Evolutionary conservation across 2,329 filamentous ascomycete genomes (phyloP), one percentile per base, ranked within the genome.

Genomic region (Helotiales sp.): DNA sequence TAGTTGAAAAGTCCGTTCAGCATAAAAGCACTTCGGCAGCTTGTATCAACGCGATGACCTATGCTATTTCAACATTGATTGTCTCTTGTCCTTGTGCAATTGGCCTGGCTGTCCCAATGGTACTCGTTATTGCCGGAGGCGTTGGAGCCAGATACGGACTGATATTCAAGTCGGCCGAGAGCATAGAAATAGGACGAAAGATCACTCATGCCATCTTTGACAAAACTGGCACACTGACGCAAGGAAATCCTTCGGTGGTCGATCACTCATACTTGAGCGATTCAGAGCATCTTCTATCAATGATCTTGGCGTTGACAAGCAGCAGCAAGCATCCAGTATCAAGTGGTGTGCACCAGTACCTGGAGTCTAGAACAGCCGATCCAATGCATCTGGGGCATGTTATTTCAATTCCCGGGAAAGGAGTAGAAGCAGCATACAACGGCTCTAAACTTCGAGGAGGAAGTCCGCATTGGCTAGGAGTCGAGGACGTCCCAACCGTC

Each of bases 61-160:
- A 92, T 67, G 83, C 87, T 1, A 92, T 95, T 64, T 85, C 91
- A 0, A 89, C 91, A 0, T 73, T 67, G 8, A 88, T 91, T 17
- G 87, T 95, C 0, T 93, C 91, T 0, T 96, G 92, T 70, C 92
- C 92, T 0, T 95, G 92, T 64, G 92, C 91, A 0, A 87, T 96
- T 52, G 91, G 91, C 0, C 82, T 89, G 1, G 82, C 83, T 0
- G 85, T 88, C 84, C 92, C 92, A 0, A 93, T 94, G 89, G 91
- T 94, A 0, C n/a, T 93, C 13, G 86, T 93, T 0, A 88, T 94
- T 52, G 86, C 88, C 0, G 86, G 87, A 20, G 89, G 91, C 0
- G 82, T 91, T 0, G 89, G 87, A 0, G 90, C 91, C 0, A 79
- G 83, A 57, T 78, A 80, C 15, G 91, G 91, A 0, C 81, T 94